Conservation (phyloP, 1,139 yeast species). For the Candida frijolesensis region DNA sequence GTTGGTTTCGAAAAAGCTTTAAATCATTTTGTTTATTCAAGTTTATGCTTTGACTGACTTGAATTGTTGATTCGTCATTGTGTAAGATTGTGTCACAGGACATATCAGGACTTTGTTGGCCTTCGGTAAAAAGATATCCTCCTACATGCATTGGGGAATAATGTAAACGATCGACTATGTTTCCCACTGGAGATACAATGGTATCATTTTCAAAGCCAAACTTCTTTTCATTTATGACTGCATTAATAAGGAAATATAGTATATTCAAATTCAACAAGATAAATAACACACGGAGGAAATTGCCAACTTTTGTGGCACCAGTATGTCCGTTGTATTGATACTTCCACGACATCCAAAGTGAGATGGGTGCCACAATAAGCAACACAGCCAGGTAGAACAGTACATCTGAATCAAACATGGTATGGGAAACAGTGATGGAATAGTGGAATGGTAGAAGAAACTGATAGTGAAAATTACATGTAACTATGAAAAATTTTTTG, state of each 20-base stretch:
- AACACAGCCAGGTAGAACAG: background rate
- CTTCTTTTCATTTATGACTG: background rate
- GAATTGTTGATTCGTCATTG: background rate
- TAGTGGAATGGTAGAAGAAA: background rate
- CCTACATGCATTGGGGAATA: background rate
- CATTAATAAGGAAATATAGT: background rate
- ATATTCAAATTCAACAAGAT: background rate
- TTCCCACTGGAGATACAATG: background rate
- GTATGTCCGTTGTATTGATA: background rate
- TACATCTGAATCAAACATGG: slow-evolving; percentile 1
- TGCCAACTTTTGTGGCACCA: background rate
- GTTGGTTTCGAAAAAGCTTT: slow-evolving; percentile 11
- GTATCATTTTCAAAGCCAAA: background rate
- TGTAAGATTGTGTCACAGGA: slow-evolving; percentile 1
- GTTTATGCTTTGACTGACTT: slow-evolving; percentile 8
- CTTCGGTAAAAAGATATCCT: background rate
- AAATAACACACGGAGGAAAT: background rate
- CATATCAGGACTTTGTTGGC: background rate
- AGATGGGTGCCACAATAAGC: background rate
- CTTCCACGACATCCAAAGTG: background rate
- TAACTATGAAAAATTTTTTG: too few relatives aligned
- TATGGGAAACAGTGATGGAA: background rate
- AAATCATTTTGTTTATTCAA: slow-evolving; percentile 14
- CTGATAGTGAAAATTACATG: too few relatives aligned
- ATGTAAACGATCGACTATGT: background rate